Percentiles rank a stretch among this genome's conserved stretches.
Evolutionary conservation across 2,329 filamentous ascomycete species (phyloP).

Genomic region (Tolypocladium guangdongense): DNA sequence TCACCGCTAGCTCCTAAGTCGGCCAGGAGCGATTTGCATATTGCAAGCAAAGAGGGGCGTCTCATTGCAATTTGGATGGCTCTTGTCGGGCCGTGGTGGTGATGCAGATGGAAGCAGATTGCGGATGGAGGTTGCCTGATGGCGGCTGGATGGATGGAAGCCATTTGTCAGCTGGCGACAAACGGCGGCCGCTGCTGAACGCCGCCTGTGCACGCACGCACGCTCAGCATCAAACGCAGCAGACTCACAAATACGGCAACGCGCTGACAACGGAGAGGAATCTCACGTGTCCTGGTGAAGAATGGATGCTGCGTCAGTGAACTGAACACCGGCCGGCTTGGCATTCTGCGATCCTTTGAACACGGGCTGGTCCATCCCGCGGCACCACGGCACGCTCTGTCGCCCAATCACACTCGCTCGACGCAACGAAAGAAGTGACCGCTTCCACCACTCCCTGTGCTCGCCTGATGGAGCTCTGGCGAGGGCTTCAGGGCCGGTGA

Average conservation of each 20-base stretch:
- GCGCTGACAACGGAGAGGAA: background rate
- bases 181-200: background rate
- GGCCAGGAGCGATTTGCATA: background rate
- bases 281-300: background rate
- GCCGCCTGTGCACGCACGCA: too few relatives aligned
- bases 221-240: background rate
- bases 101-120: background rate
- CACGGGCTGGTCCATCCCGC: background rate
- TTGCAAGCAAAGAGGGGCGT: background rate
- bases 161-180: background rate
- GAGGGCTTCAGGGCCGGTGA: background rate
- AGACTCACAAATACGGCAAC: background rate
- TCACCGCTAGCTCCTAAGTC: background rate
- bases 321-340: background rate
- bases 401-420: background rate
- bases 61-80: background rate
- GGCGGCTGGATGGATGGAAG: background rate
- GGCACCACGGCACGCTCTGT: background rate
- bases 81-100: background rate
- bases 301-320: background rate
- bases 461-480: background rate
- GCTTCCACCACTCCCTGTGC: background rate
- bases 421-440: background rate
- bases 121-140: background rate
- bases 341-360: too few relatives aligned